These are phyloP conservation scores for Pisolithus thermaeus DNA, from an alignment of 1,284 basidiomycete genomes.

Conservation along the genomic window DNA sequence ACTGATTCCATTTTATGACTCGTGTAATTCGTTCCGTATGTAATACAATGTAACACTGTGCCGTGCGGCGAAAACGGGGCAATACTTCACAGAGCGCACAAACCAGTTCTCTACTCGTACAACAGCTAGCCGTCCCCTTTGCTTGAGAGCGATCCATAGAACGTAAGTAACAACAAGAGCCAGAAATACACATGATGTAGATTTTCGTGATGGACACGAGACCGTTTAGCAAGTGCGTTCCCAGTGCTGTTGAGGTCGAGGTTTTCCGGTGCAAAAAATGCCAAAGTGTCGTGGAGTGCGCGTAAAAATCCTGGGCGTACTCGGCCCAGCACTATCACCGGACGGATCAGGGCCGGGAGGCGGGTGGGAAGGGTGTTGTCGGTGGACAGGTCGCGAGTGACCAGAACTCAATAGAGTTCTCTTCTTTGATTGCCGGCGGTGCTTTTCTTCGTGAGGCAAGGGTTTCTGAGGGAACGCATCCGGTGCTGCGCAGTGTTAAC, in stretches of 20 bases:
- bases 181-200: conserved; percentile 5
- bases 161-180: not conserved
- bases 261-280: conserved; percentile 29
- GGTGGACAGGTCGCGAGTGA: conserved; percentile 24
- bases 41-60: not conserved
- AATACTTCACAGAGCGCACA: not conserved
- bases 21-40: not conserved
- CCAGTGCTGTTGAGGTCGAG: conserved; percentile 7
- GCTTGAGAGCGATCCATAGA: not conserved
- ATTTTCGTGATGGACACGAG: not conserved
- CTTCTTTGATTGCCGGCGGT: conserved; percentile 7
- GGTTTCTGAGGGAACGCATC: conserved; percentile 25
- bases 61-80: too few species aligned
- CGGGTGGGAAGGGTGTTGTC: conserved; percentile 17
- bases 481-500: conserved; percentile 18
- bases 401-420: conserved; percentile 9
- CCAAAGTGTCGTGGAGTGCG: conserved; percentile 23
- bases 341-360: conserved; percentile 6
- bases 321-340: conserved; percentile 3
- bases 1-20: not conserved
- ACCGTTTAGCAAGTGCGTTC: conserved; percentile 7
- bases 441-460: conserved; percentile 12
- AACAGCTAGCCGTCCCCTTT: not conserved
- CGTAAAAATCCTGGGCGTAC: conserved; percentile 6
- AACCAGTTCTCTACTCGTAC: not conserved